Percentiles rank a stretch among this genome's conserved stretches.
These are phyloP conservation scores for Tetraselmis chui DNA, from an alignment of 139 green algal genomes.

Conservation along the genomic window DNA sequence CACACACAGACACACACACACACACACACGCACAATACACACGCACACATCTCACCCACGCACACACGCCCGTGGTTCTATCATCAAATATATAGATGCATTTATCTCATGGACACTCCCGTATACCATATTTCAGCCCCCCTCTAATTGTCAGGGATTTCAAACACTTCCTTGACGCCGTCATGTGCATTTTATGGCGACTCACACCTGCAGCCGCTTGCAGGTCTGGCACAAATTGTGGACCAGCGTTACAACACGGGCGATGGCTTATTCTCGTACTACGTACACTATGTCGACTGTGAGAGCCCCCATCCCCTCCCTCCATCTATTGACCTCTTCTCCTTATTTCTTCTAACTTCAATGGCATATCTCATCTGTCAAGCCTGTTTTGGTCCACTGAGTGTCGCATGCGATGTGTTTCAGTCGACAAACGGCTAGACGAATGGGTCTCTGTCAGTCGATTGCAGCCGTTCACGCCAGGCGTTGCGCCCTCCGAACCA, in stretches of 20 bases:
- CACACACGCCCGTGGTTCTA: background rate
- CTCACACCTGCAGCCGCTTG: background rate
- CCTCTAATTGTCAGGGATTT: too few species aligned
- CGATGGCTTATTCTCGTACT: constrained; percentile 41
- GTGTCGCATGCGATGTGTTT: too few species aligned
- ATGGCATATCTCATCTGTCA: background rate
- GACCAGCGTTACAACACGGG: constrained; percentile 13
- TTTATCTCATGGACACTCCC: background rate
- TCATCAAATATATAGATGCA: background rate
- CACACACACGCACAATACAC: too few species aligned
- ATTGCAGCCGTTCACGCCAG: background rate
- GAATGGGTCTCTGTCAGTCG: constrained; percentile 61
- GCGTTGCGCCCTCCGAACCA: background rate
- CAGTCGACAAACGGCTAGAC: constrained; percentile 78
- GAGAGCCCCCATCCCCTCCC: constrained; percentile 14
- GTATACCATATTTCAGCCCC: too few species aligned
- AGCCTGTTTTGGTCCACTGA: background rate
- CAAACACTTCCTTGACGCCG: too few species aligned
- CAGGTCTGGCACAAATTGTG: constrained; percentile 41
- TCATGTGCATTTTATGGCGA: background rate
- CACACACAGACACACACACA: too few species aligned
- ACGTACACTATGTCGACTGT: constrained; percentile 88
- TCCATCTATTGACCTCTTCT: background rate
- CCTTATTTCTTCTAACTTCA: background rate
- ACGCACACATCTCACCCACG: too few species aligned